A percentile compares a stretch with the other conserved stretches of the same genome.
phyloP scores from a whole-genome alignment of 2,329 filamentous ascomycete species.

The Aspergillus unguis region DNA sequence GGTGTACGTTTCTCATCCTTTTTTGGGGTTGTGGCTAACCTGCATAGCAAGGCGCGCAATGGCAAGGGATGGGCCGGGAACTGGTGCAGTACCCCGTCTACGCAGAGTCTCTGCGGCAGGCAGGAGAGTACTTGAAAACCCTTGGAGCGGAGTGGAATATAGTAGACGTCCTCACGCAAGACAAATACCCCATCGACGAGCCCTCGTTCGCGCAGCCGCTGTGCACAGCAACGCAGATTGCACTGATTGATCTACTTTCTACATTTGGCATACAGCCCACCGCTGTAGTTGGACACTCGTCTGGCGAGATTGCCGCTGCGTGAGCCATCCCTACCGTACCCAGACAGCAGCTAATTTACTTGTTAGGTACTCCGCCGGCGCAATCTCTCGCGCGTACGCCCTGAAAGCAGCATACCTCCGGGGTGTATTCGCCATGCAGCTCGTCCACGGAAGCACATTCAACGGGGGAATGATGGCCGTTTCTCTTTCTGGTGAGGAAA shows the following conservation, averaged over 20 bases:
- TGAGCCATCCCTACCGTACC: too few relatives aligned
- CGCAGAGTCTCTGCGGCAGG: neutral
- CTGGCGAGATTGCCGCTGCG: slow-evolving; percentile 37
- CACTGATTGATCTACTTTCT: slow-evolving; percentile 27
- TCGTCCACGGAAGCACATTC: too few relatives aligned
- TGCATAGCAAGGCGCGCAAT: neutral
- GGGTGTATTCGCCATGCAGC: too few relatives aligned
- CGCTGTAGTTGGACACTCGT: slow-evolving; percentile 28
- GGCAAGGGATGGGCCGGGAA: neutral
- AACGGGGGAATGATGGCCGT: too few relatives aligned
- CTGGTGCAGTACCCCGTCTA: neutral
- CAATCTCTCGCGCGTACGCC: too few relatives aligned
- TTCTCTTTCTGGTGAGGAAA: too few relatives aligned
- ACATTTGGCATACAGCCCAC: slow-evolving; percentile 24
- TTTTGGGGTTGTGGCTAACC: neutral
- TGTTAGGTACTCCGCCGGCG: neutral
- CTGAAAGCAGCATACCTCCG: too few relatives aligned
- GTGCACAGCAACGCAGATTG: slow-evolving; percentile 30
- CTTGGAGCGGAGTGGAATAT: neutral
- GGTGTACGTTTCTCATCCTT: neutral
- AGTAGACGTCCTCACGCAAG: neutral
- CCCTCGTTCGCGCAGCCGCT: slow-evolving; percentile 24
- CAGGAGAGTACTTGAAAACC: neutral
- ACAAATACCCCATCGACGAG: slow-evolving; percentile 17
- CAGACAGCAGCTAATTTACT: slow-evolving; percentile 25